phyloP scores from a whole-genome alignment of 192 early-diverging fungal genomes.

The Podila verticillata region DNA sequence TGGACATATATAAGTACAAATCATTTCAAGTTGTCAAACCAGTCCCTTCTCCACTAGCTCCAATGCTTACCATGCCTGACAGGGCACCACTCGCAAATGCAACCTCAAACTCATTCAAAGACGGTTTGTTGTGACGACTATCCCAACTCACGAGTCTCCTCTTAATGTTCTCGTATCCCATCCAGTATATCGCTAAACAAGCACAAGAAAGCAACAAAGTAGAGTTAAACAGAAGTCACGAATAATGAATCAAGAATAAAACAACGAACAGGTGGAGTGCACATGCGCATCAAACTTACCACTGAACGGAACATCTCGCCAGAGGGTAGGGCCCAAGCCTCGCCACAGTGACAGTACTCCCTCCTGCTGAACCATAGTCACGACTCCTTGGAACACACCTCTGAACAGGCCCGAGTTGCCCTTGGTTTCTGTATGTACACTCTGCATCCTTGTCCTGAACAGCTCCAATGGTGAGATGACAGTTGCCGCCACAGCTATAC shows the following conservation, averaged over 20 bases:
- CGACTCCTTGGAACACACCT: slow-evolving; percentile 67
- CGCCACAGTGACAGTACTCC: slow-evolving; percentile 82
- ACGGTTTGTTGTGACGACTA: neutral
- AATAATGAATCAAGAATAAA: neutral
- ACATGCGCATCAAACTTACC: slow-evolving; percentile 39
- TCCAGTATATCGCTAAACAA: slow-evolving; percentile 87
- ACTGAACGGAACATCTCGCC: slow-evolving; percentile 97
- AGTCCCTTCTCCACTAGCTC: neutral
- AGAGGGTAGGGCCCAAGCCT: slow-evolving; percentile 87
- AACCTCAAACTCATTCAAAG: slow-evolving; percentile 66
- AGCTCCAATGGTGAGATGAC: slow-evolving; percentile 92
- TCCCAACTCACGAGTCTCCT: slow-evolving; percentile 34
- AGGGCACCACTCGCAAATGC: slow-evolving; percentile 86
- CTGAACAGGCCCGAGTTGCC: slow-evolving; percentile 58
- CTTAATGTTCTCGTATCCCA: slow-evolving; percentile 86
- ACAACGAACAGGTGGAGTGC: neutral
- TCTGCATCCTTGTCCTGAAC: slow-evolving; percentile 92
- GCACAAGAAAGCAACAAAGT: neutral
- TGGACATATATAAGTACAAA: neutral
- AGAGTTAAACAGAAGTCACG: neutral
- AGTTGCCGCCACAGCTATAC: slow-evolving; percentile 73
- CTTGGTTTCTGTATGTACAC: slow-evolving; percentile 64
- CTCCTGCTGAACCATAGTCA: slow-evolving; percentile 64
- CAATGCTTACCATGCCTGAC: slow-evolving; percentile 76
- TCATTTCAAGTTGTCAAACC: slow-evolving; percentile 6